Evolutionary conservation across 2,329 filamentous ascomycete species (phyloP).

Genomic region (Neofusicoccum cordaticola): DNA sequence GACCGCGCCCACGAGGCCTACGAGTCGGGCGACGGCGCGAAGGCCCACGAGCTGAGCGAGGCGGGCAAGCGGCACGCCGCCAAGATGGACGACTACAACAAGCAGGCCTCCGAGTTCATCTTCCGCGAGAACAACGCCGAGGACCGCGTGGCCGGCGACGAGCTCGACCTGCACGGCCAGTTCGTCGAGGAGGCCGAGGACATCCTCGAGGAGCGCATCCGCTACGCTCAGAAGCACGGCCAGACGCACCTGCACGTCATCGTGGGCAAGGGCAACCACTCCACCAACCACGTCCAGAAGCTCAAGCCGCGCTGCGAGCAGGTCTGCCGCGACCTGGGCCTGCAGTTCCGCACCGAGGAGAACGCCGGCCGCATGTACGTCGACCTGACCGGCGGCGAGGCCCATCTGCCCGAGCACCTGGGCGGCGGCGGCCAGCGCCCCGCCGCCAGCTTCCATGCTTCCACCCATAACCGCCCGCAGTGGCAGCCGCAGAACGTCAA

Average conservation of each 20-base stretch:
- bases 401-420: slow-evolving; percentile 43
- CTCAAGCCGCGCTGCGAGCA: slow-evolving; percentile 93
- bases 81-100: slow-evolving; percentile 85
- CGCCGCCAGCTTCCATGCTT: slow-evolving; percentile 36
- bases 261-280: slow-evolving; percentile 93
- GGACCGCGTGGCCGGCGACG: slow-evolving; percentile 72
- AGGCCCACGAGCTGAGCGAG: slow-evolving; percentile 79
- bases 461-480: slow-evolving; percentile 31
- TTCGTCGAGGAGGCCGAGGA: slow-evolving; percentile 93
- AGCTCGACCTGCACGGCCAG: slow-evolving; percentile 91
- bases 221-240: slow-evolving; percentile 68
- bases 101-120: slow-evolving; percentile 87
- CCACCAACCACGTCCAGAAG: slow-evolving; percentile 77
- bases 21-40: slow-evolving; percentile 73
- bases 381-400: slow-evolving; percentile 72
- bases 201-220: slow-evolving; percentile 82
- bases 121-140: slow-evolving; percentile 90
- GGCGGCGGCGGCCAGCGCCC: slow-evolving; percentile 40
- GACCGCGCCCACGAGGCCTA: slow-evolving; percentile 71
- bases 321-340: slow-evolving; percentile 76
- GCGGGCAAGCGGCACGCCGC: slow-evolving; percentile 81
- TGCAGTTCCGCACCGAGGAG: slow-evolving; percentile 80
- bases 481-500: background rate
- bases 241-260: slow-evolving; percentile 89
- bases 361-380: slow-evolving; percentile 89